Evolutionary conservation across 306 rosid genomes (phyloP), one percentile per base, ranked within the genome.

Genomic region (Rosa lucieae): DNA sequence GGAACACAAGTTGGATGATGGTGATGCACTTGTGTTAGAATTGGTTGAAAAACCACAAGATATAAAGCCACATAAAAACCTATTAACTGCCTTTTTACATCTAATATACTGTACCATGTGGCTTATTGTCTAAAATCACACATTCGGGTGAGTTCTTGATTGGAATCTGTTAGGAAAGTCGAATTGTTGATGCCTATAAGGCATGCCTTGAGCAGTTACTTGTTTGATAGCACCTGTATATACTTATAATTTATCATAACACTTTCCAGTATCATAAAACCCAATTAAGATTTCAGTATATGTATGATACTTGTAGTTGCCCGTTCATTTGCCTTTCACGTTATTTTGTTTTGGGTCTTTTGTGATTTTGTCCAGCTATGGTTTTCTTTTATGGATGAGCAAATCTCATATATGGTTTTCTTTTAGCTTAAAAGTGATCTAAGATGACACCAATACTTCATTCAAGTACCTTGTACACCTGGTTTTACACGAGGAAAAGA

Each of bases 21-120:
- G 93, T 18, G 97, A 92, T 81, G 97, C 97, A 21, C 87, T 89
- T 73, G 89, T 92, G 77, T 92, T 92, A 73, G 90, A 92, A 81
- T 76, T 90, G 86, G 37, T 77, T 80, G 91, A 90, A 26, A 26
- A 26, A 26, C 29, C 29, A 26, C 29, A 26, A 26, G 29, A 26
- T 26, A 26, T 26, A 26, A 26, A 26, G 29, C 47, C 17, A 5
- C 1, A 21, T n/a, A n/a, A 29, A n/a, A 8, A 7, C 26, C 18
- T 18, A 3, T 35, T 18, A 17, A 39, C 71, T 39, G 21, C 47
- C 39, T 15, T 5, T 2, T 37, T 17, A 9, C 23, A 17, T 39
- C 42, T 17, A 18, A 3, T 4, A 3, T 18, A 20, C 32, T 8
- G 72, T 4, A 40, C 48, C 72, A 40, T 42, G 23, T 21, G 39